Evolutionary conservation across 192 early-diverging fungal species (phyloP), one percentile per base, ranked within the genome.

Genomic region (Dissophora globulifera): DNA sequence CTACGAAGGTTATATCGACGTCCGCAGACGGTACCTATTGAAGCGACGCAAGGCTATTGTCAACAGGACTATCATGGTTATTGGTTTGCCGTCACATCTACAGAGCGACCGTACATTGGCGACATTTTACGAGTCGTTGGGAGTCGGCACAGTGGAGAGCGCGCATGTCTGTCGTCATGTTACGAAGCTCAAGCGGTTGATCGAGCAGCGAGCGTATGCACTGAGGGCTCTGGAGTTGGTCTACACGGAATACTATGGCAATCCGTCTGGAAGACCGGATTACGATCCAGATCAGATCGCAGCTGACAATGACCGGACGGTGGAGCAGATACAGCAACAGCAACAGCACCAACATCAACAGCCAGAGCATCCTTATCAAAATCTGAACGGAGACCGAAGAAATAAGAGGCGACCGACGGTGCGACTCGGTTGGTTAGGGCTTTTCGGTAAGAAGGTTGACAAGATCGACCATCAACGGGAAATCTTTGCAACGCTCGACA

Each of bases 1-100:
- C 27, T 88, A 88, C 38, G 78, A 83, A 38, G 83, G 81, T 4
- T 88, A 86, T 47, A 76, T 85, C 15, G 40, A 70, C 3, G 62
- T 84, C 17, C 85, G 85, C 9, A 80, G 81, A 1, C 29, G 53
- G 29, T 86, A 82, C 52, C 54, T 82, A 6, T n/a, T 86, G 25
- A 76, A 82, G 46, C 75, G 68, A 1, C 79, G 55, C n/a, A 78
- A 78, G 20, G 69, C 83, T 0, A 54, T 84, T 32, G 70, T 78
- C n/a, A 78, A 90, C 17, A 85, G 91, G 32, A 89, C 91, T 4
- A 83, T 93, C 20, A 87, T 93, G 84, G 79, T 93, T 9, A 87
- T 87, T 0, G 87, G 87, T 10, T 83, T 93, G 27, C 92, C 92
- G 1, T 54, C 79, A 0, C 75, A 80, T 31, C 74, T 91, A 29